Evolutionary conservation across 352 stramenopile genomes (phyloP).

Genomic region (Phytophthora cactorum): DNA sequence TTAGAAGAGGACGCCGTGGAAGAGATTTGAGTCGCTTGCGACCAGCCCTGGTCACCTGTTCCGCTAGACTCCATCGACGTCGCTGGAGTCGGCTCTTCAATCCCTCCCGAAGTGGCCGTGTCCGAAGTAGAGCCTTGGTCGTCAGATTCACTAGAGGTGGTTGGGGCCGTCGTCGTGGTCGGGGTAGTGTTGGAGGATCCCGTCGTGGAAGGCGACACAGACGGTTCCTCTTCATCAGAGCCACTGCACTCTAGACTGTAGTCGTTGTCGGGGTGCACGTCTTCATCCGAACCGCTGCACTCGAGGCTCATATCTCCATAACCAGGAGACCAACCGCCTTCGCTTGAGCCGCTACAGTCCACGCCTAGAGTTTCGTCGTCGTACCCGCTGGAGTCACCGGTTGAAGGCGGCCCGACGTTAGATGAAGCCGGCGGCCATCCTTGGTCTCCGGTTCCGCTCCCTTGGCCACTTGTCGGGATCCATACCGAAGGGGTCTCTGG

Average conservation of each 20-base stretch:
- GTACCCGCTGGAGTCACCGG: conserved; percentile 1
- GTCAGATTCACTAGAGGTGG: conserved; percentile 6
- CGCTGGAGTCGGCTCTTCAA: conserved; percentile 1
- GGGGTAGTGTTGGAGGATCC: conserved; percentile 6
- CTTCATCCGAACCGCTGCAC: conserved; percentile 29
- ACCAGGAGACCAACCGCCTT: conserved; percentile 1
- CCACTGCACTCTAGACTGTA: conserved; percentile 26
- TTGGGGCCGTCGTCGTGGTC: conserved; percentile 4
- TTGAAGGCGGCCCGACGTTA: conserved; percentile 3
- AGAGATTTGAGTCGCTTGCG: conserved; percentile 6
- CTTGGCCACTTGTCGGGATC: conserved; percentile 1
- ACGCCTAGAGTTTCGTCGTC: conserved; percentile 8
- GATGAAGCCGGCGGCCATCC: conserved; percentile 3
- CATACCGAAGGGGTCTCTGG: not conserved
- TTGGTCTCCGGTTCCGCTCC: conserved; percentile 4
- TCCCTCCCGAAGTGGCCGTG: conserved; percentile 17
- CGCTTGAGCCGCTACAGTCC: conserved; percentile 3
- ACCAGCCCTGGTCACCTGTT: conserved; percentile 11
- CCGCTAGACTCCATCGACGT: conserved; percentile 8
- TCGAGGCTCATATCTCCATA: conserved; percentile 23
- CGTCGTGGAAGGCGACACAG: conserved; percentile 8
- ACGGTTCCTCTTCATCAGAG: conserved; percentile 14
- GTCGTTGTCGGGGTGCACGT: not conserved
- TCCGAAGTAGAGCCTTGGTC: conserved; percentile 11
- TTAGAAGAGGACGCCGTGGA: conserved; percentile 13